Base-by-base conservation (phyloP, 495 filamentous ascomycete genomes). In the Tetracladium setigerum region DNA sequence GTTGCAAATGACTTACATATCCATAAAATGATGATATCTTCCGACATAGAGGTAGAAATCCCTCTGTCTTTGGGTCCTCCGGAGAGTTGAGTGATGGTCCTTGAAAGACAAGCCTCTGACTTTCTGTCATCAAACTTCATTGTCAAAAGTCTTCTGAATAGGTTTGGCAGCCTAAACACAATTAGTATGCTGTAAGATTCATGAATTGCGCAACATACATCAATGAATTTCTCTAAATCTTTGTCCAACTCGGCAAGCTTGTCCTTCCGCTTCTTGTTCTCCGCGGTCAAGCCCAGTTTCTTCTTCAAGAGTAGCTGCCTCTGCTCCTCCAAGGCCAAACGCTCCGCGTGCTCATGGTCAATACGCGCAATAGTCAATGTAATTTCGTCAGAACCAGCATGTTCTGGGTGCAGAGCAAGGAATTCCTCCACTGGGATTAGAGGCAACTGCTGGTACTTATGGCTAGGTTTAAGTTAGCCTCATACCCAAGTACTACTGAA, bases 251-350 rank as follows among this genome's bases (percentile, higher is more conserved):
- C 94, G 30, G 82, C 86, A 19, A 98, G 68, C 60, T 98, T 88
- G 45, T 96, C 90, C 63, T 92, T 91, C 41, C 90, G 74, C 67
- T 88, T 95, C 71, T 95, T 95, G 57, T 95, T 96, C 57, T 96
- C 90, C 5, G 86, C 83, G 46, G 94, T 94, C 46, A 98, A 71
- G 41, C 81, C 83, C 62, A 95, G 88, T 60, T 98, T 98, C 61
- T 84, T 81, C 71, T 87, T 91, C 44, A 95, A 66, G 19, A 96
- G 72, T 53, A 83, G 86, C 63, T 89, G 87, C 33, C 94, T 77
- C 48, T 85, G 82, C 63, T 88, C 84, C 58, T 98, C 94, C 9
- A 97, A 71, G 17, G 83, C 78, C 67, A 95, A 84, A 14, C 92
- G 83, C 53, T 91, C 88, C 30, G 73, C 74, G 53, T 89, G 79